Evolutionary conservation across 2,329 filamentous ascomycete species (phyloP).

Genomic region (Alternaria dauci): DNA sequence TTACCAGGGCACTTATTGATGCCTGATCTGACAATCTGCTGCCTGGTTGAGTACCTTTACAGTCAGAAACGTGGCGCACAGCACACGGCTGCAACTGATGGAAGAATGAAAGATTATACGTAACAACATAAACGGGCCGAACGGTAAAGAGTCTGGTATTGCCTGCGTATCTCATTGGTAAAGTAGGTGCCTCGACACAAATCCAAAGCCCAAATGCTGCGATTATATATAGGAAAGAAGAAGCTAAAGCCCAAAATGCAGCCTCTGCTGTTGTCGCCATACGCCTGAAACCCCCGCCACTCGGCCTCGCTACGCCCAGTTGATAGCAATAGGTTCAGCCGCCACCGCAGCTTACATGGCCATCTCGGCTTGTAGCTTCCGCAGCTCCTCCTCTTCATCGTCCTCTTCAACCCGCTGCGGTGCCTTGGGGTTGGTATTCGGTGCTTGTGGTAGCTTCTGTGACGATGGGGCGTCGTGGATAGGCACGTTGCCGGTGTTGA

Average conservation of each 20-base stretch:
- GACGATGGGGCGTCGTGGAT: conserved; percentile 70
- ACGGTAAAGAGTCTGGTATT: conserved; percentile 16
- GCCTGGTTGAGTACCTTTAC: not conserved
- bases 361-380: conserved; percentile 96
- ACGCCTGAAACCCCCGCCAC: conserved; percentile 22
- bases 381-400: conserved; percentile 93
- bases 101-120: not conserved
- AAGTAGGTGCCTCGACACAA: conserved; percentile 7
- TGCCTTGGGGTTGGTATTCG: conserved; percentile 66
- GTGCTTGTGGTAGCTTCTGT: conserved; percentile 80
- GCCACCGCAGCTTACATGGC: conserved; percentile 71
- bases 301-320: conserved; percentile 4
- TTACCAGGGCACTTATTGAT: not conserved
- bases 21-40: not conserved
- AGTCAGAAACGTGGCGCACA: not conserved
- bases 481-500: conserved; percentile 85
- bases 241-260: conserved; percentile 15
- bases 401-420: conserved; percentile 69
- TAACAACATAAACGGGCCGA: not conserved
- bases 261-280: conserved; percentile 28
- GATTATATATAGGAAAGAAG: conserved; percentile 17
- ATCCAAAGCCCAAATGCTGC: conserved; percentile 20
- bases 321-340: not conserved
- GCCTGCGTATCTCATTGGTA: conserved; percentile 6
- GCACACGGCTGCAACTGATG: not conserved